Percentiles rank a stretch among this genome's conserved stretches.
These are phyloP conservation scores for Ensete ventricosum DNA, from an alignment of 176 grass and related monocot species.

Conservation along the genomic window DNA sequence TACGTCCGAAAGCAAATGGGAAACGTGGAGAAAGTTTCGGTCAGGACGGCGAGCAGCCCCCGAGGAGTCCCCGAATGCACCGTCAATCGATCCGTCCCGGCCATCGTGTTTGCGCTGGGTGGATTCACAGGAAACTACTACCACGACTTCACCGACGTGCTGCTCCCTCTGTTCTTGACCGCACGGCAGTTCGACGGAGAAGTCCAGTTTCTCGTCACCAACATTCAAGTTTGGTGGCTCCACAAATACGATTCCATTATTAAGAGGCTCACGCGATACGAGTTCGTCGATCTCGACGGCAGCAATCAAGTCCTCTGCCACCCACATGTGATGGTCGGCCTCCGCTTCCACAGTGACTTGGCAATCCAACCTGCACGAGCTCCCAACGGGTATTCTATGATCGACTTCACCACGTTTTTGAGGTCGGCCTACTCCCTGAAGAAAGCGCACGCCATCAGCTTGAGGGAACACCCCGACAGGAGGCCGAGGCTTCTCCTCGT, in stretches of 20 bases:
- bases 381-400: conserved; percentile 1
- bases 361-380: not conserved
- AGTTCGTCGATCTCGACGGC: conserved; percentile 10
- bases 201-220: conserved; percentile 12
- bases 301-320: not conserved
- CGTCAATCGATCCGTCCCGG: not conserved
- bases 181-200: not conserved
- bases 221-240: conserved; percentile 6
- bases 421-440: not conserved
- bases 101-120: conserved; percentile 5
- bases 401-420: conserved; percentile 8
- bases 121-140: conserved; percentile 14
- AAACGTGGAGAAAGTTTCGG: conserved; percentile 6
- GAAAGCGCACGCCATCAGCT: not conserved
- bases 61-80: not conserved
- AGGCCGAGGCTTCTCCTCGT: conserved; percentile 6
- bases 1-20: conserved; percentile 7
- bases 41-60: not conserved
- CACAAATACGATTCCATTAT: not conserved
- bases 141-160: conserved; percentile 16
- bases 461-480: not conserved
- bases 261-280: not conserved
- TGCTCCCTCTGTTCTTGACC: conserved; percentile 8
- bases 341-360: conserved; percentile 11
- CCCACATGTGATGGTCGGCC: conserved; percentile 7